Conservation (phyloP, 768 basidiomycete genomes). For the Boletus barrowsii region DNA sequence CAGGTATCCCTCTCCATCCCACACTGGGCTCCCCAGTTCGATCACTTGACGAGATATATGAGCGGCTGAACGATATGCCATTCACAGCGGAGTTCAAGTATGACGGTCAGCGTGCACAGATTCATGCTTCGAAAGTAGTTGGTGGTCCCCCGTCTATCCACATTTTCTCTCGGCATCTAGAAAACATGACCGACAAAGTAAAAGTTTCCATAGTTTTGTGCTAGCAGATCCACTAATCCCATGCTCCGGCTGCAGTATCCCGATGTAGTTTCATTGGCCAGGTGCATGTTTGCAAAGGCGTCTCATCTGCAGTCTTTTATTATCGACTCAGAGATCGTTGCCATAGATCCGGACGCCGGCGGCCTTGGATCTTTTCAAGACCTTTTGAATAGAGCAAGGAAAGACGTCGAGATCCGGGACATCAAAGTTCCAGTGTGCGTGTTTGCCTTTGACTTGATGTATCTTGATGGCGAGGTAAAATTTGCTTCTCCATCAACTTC, state of each 20-base stretch:
- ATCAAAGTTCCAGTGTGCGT: constrained; percentile 80
- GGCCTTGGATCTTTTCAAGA: constrained; percentile 81
- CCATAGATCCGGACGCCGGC: constrained; percentile 64
- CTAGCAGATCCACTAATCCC: constrained; percentile 6
- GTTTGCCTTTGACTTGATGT: constrained; percentile 88
- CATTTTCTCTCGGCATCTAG: constrained; percentile 85
- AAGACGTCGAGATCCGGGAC: constrained; percentile 73
- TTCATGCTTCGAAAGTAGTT: constrained; percentile 48
- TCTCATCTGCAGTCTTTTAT: constrained; percentile 60
- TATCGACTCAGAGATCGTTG: constrained; percentile 85
- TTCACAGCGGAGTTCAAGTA: constrained; percentile 92
- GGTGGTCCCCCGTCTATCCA: constrained; percentile 41
- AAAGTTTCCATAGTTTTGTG: constrained; percentile 3
- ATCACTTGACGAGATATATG: constrained; percentile 81
- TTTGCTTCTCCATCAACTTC: neutral
- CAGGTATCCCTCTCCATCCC: constrained; percentile 80
- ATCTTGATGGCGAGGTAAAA: constrained; percentile 74
- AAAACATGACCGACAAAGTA: constrained; percentile 90
- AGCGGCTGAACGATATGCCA: constrained; percentile 56
- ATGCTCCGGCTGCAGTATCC: constrained; percentile 59
- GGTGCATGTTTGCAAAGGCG: constrained; percentile 44
- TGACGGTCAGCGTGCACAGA: constrained; percentile 83
- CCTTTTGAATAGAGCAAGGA: constrained; percentile 78
- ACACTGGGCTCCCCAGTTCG: constrained; percentile 85
- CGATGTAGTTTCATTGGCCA: constrained; percentile 63